Evolutionary conservation across 2,329 filamentous ascomycete species (phyloP).

Genomic region (Alternaria postmessia): DNA sequence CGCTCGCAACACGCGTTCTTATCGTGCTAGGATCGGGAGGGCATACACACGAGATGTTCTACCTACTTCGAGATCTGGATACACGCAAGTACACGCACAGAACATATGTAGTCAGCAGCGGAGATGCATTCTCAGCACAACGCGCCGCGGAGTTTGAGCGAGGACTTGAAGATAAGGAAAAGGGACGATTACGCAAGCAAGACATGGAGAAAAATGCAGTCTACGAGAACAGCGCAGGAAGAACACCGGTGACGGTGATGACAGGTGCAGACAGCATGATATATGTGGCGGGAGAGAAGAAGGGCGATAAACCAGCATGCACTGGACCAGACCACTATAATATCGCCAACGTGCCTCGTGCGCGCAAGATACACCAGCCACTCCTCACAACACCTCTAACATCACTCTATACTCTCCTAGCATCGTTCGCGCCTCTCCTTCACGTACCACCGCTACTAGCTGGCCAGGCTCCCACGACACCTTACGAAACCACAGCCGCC

Average conservation of each 20-base stretch:
- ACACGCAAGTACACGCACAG: slow-evolving; percentile 64
- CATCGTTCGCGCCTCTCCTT: slow-evolving; percentile 66
- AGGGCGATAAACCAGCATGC: slow-evolving; percentile 11
- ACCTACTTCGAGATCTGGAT: slow-evolving; percentile 72
- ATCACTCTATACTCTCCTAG: slow-evolving; percentile 69
- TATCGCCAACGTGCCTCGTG: slow-evolving; percentile 75
- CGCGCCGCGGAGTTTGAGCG: slow-evolving; percentile 71
- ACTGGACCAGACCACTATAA: slow-evolving; percentile 61
- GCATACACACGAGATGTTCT: slow-evolving; percentile 93
- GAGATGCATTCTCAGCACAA: slow-evolving; percentile 74
- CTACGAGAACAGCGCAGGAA: neutral
- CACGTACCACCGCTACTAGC: slow-evolving; percentile 34
- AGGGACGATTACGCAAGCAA: slow-evolving; percentile 7
- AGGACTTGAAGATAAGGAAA: slow-evolving; percentile 33
- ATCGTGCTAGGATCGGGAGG: slow-evolving; percentile 91
- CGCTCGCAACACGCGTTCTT: slow-evolving; percentile 67
- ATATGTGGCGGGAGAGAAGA: neutral
- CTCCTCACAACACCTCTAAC: slow-evolving; percentile 76
- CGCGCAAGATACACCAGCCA: slow-evolving; percentile 82
- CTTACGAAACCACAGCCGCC: slow-evolving; percentile 24
- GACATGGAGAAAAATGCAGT: slow-evolving; percentile 3
- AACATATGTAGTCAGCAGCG: slow-evolving; percentile 81
- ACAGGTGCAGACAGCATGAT: slow-evolving; percentile 9
- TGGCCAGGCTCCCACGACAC: slow-evolving; percentile 13
- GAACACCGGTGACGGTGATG: slow-evolving; percentile 4